These are phyloP conservation scores for Taiwanofungus camphoratus DNA, from an alignment of 1,284 basidiomycete species.

Conservation along the genomic window DNA sequence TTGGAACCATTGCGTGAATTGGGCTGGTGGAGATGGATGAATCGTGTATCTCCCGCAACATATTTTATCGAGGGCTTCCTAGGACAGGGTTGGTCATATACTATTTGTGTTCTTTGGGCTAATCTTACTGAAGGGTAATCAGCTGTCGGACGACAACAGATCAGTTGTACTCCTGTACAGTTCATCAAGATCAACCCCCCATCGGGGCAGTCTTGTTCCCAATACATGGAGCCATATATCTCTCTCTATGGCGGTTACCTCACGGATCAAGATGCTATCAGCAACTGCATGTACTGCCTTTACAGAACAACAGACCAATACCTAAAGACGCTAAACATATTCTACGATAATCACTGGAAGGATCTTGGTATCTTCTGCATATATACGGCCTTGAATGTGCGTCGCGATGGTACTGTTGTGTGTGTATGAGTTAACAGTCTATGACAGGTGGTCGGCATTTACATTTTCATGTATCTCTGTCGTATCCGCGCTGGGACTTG, in stretches of 20 bases:
- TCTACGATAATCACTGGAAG: conserved; percentile 55
- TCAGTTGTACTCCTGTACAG: conserved; percentile 42
- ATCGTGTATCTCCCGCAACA: conserved; percentile 69
- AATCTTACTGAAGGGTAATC: not conserved
- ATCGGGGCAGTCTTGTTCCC: conserved; percentile 51
- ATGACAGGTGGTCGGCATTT: conserved; percentile 27
- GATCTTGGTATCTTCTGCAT: conserved; percentile 59
- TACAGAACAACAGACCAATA: conserved; percentile 49
- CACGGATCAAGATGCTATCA: conserved; percentile 48
- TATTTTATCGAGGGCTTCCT: conserved; percentile 55
- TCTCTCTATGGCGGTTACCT: conserved; percentile 57
- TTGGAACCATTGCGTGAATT: conserved; percentile 55
- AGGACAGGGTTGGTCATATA: conserved; percentile 33
- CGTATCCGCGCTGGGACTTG: conserved; percentile 14
- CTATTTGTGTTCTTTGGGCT: not conserved
- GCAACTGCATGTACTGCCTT: conserved; percentile 52
- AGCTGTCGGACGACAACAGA: conserved; percentile 33
- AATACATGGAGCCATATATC: conserved; percentile 56
- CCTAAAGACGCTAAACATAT: conserved; percentile 50
- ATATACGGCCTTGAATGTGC: conserved; percentile 59
- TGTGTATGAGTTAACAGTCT: not conserved
- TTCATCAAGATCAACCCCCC: conserved; percentile 49
- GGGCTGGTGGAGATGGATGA: conserved; percentile 82
- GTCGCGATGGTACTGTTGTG: conserved; percentile 7
- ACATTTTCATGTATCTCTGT: conserved; percentile 32